Conservation (phyloP, 305 asterid genomes). For the Fraxinus dipetala region DNA sequence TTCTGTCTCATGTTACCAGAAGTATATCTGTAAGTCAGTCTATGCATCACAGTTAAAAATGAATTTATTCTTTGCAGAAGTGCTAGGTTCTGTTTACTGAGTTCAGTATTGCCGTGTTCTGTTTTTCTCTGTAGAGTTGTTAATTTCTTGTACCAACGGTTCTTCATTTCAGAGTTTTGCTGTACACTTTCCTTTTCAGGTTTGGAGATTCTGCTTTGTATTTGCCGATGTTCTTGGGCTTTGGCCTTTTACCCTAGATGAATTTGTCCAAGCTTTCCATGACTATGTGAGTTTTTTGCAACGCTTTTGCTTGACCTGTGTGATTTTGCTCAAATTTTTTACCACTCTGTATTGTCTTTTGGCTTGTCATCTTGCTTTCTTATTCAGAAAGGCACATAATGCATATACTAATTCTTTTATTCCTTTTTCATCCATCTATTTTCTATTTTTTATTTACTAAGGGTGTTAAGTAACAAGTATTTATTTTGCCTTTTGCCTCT, state of each 20-base stretch:
- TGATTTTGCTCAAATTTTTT: not conserved
- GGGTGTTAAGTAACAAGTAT: not conserved
- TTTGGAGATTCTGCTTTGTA: constrained; percentile 89
- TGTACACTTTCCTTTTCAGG: constrained; percentile 48
- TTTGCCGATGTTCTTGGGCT: constrained; percentile 94
- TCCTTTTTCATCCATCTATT: not conserved
- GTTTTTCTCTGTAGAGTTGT: not conserved
- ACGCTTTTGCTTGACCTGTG: constrained; percentile 12
- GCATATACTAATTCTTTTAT: not conserved
- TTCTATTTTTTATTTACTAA: not conserved
- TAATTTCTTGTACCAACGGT: not conserved
- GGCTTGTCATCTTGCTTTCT: constrained; percentile 4
- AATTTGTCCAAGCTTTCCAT: constrained; percentile 90
- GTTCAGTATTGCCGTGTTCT: not conserved
- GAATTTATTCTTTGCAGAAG: not conserved
- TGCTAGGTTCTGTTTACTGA: not conserved
- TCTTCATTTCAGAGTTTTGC: constrained; percentile 17
- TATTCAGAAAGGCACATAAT: not conserved
- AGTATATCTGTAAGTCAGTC: not conserved
- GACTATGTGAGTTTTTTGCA: constrained; percentile 71
- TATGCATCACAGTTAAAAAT: not conserved
- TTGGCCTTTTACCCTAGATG: constrained; percentile 98
- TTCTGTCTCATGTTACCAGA: constrained; percentile 1
- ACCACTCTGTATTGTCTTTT: not conserved
- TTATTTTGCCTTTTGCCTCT: constrained; percentile 25